A percentile compares a stretch with the other conserved stretches of the same genome.
phyloP scores from a whole-genome alignment of 805 yeast genomes.

The Barnettozyma vustinii region DNA sequence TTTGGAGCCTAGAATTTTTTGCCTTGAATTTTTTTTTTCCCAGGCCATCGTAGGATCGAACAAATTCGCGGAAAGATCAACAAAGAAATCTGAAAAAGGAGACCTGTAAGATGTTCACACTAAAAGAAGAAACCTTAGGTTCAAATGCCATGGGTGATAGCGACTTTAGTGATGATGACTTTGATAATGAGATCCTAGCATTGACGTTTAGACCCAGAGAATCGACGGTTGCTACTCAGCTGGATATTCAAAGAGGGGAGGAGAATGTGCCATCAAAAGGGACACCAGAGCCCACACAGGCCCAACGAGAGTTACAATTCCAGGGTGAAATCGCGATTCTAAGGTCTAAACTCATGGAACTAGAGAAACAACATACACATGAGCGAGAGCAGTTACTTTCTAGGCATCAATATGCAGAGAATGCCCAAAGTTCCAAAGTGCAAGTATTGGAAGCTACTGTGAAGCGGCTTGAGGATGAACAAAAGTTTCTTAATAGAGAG shows the following conservation, averaged over 20 bases:
- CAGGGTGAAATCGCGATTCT: slow-evolving; percentile 81
- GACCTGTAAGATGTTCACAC: neutral
- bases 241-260: neutral
- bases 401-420: slow-evolving; percentile 15
- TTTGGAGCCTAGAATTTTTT: neutral
- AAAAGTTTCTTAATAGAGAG: slow-evolving; percentile 48
- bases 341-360: slow-evolving; percentile 52
- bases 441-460: slow-evolving; percentile 36
- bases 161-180: slow-evolving; percentile 36
- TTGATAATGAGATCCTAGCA: slow-evolving; percentile 43
- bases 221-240: neutral
- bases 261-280: neutral
- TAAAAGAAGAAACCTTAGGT: neutral
- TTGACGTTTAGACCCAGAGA: slow-evolving; percentile 35
- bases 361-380: slow-evolving; percentile 32
- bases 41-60: neutral
- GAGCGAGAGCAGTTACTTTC: slow-evolving; percentile 23
- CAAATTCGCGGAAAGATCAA: neutral
- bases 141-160: slow-evolving; percentile 9
- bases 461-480: slow-evolving; percentile 46
- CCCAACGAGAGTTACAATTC: slow-evolving; percentile 35
- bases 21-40: neutral
- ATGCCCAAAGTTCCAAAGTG: slow-evolving; percentile 31
- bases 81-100: neutral
- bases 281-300: neutral